Evolutionary conservation across 345 rosid genomes (phyloP).

Genomic region (Xanthoceras sorbifolium): DNA sequence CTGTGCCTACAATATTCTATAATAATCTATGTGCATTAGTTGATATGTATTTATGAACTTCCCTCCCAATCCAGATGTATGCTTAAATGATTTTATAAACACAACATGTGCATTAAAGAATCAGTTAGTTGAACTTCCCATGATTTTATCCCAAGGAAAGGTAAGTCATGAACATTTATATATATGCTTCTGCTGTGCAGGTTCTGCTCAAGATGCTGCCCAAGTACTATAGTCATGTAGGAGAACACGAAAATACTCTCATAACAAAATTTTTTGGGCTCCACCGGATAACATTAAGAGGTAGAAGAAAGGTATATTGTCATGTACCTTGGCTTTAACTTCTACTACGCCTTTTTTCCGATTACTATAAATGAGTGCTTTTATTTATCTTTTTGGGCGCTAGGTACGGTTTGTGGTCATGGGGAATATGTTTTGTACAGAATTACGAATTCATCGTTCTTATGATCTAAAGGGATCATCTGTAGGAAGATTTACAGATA

Average conservation of each 20-base stretch:
- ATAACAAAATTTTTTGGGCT: constrained; percentile 93
- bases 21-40: background rate
- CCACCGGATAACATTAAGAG: constrained; percentile 70
- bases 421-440: constrained; percentile 99
- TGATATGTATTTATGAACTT: background rate
- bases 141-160: background rate
- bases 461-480: constrained; percentile 95
- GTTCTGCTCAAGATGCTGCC: constrained; percentile 85
- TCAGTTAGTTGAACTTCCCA: background rate
- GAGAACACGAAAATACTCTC: constrained; percentile 80
- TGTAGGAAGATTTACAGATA: constrained; percentile 74
- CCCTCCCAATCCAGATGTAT: background rate
- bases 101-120: background rate
- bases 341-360: constrained; percentile 13
- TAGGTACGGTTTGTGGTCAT: constrained; percentile 97
- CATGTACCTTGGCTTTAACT: constrained; percentile 12
- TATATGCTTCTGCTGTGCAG: constrained; percentile 42
- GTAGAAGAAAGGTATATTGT: constrained; percentile 73
- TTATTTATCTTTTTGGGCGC: constrained; percentile 27
- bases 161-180: background rate
- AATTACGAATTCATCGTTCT: constrained; percentile 80
- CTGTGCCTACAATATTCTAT: background rate
- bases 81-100: background rate
- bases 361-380: constrained; percentile 15
- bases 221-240: constrained; percentile 68